Conservation (phyloP, 805 yeast species). For the Cyberlindnera subsufficiens region DNA sequence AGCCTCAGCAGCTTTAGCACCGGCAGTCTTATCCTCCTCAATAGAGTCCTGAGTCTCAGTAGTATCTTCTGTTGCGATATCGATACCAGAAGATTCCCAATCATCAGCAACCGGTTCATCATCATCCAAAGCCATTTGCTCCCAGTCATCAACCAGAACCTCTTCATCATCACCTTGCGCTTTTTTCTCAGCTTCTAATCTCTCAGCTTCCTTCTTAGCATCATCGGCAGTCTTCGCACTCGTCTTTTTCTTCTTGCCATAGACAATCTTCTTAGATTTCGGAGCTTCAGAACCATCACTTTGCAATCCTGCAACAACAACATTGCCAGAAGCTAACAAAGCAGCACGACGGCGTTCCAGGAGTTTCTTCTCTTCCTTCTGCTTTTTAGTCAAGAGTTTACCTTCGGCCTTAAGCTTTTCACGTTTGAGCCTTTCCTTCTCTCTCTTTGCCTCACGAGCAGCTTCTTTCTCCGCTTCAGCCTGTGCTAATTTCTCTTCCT, state of each 20-base stretch:
- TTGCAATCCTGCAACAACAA: conserved; percentile 69
- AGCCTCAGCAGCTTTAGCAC: conserved; percentile 23
- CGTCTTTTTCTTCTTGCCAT: conserved; percentile 64
- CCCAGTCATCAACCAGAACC: conserved; percentile 80
- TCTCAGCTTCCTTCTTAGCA: conserved; percentile 23
- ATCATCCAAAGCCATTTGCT: conserved; percentile 55
- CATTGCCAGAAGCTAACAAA: conserved; percentile 66
- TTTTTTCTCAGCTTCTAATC: conserved; percentile 18
- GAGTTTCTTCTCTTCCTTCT: conserved; percentile 83
- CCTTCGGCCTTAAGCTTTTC: conserved; percentile 97
- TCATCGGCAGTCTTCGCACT: conserved; percentile 22
- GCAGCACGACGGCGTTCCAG: conserved; percentile 88
- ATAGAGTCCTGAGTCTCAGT: conserved; percentile 15
- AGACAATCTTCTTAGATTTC: conserved; percentile 58
- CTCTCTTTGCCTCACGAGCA: conserved; percentile 63
- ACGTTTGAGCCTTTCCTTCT: conserved; percentile 77
- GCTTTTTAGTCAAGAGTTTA: conserved; percentile 87
- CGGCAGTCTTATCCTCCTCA: conserved; percentile 2
- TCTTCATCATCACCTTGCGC: conserved; percentile 22
- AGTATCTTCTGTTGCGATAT: conserved; percentile 19
- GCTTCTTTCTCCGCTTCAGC: conserved; percentile 48
- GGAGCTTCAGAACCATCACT: conserved; percentile 14
- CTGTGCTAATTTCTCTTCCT: conserved; percentile 40
- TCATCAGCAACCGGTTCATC: conserved; percentile 46
- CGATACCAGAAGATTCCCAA: conserved; percentile 38